phyloP scores from a whole-genome alignment of 2,329 filamentous ascomycete genomes.

The Endothia cerciana region DNA sequence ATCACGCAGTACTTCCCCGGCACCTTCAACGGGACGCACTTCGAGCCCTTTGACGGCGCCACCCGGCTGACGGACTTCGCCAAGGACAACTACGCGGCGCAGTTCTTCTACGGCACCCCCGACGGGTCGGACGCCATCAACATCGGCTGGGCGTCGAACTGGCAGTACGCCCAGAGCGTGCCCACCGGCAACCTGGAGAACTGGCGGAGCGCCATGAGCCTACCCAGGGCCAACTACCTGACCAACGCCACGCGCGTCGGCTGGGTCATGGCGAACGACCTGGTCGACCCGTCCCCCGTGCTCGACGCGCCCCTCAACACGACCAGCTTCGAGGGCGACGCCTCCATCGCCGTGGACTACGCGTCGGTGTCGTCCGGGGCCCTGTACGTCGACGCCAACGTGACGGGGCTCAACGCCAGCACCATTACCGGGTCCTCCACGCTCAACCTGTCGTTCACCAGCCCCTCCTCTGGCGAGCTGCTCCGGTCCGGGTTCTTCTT shows the following conservation, averaged over 20 bases:
- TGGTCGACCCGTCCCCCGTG: conserved; percentile 53
- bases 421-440: conserved; percentile 36
- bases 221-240: conserved; percentile 57
- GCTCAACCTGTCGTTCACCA: conserved; percentile 38
- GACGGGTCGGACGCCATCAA: conserved; percentile 47
- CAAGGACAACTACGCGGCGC: conserved; percentile 60
- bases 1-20: conserved; percentile 61
- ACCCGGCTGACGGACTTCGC: conserved; percentile 50
- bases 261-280: conserved; percentile 53
- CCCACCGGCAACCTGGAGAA: conserved; percentile 57
- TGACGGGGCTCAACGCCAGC: conserved; percentile 44
- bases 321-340: conserved; percentile 51
- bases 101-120: conserved; percentile 56
- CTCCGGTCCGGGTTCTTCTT: conserved; percentile 54
- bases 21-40: conserved; percentile 67
- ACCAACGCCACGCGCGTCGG: conserved; percentile 54
- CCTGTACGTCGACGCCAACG: conserved; percentile 58
- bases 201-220: conserved; percentile 56
- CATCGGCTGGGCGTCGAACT: conserved; percentile 63
- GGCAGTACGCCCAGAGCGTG: conserved; percentile 59
- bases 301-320: conserved; percentile 49
- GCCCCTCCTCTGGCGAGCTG: conserved; percentile 52
- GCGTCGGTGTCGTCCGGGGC: conserved; percentile 52
- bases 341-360: conserved; percentile 54
- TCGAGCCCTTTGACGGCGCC: conserved; percentile 47